A percentile compares a stretch with the other conserved stretches of the same genome.
Evolutionary conservation across 441 rosid genomes (phyloP).

Genomic region (Jatropha multifida): DNA sequence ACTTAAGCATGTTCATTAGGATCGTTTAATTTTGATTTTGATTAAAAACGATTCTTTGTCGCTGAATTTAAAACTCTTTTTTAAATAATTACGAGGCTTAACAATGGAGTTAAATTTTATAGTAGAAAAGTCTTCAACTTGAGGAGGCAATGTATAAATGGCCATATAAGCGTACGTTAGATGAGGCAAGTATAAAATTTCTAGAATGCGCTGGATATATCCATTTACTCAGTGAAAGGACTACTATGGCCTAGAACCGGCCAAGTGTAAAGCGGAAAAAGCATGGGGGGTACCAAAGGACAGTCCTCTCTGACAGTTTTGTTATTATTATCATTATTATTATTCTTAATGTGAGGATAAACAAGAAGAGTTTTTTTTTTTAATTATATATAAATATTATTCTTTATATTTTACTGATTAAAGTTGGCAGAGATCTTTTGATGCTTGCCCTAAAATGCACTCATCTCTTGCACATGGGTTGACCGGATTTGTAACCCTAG

Average conservation of each 20-base stretch:
- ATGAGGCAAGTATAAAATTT: neutral
- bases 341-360: neutral
- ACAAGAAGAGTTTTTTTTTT: neutral
- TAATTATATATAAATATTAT: neutral
- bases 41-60: too few species aligned
- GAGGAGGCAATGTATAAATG: too few species aligned
- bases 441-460: constrained; percentile 13
- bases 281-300: neutral
- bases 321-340: neutral
- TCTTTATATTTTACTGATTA: neutral
- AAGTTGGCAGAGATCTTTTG: neutral
- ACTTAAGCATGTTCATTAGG: too few species aligned
- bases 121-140: too few species aligned
- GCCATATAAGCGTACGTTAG: neutral
- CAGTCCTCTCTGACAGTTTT: neutral
- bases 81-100: too few species aligned
- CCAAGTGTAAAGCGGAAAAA: neutral
- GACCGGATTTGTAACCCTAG: neutral
- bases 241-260: neutral
- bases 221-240: neutral
- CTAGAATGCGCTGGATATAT: constrained; percentile 7
- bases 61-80: too few species aligned
- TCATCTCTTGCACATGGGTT: constrained; percentile 8
- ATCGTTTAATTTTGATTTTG: too few species aligned
- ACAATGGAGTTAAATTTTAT: too few species aligned